A percentile compares a stretch with the other conserved stretches of the same genome.
Evolutionary conservation across 2,329 filamentous ascomycete genomes (phyloP).

Genomic region (Madurella fahalii): DNA sequence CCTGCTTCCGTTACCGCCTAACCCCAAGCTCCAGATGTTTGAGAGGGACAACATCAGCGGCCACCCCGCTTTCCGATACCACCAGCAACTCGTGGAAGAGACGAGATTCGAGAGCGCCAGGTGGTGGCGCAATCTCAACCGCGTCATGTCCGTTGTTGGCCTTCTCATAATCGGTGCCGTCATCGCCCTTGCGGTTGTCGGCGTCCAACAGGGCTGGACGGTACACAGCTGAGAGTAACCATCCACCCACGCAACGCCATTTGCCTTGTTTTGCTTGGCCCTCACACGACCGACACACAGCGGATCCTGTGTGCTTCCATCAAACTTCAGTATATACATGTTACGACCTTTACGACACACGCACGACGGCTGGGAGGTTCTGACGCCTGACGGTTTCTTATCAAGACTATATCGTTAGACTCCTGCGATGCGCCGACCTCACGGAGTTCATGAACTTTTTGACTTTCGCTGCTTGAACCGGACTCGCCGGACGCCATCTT

Average conservation of each 20-base stretch:
- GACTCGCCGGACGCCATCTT: neutral
- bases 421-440: neutral
- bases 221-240: neutral
- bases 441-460: neutral
- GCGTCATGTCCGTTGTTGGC: slow-evolving; percentile 54
- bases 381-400: neutral
- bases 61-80: slow-evolving; percentile 32
- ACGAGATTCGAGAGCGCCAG: slow-evolving; percentile 48
- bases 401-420: neutral
- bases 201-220: slow-evolving; percentile 48
- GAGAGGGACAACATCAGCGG: slow-evolving; percentile 40
- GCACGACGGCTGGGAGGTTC: slow-evolving; percentile 5
- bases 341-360: slow-evolving; percentile 10
- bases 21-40: slow-evolving; percentile 49
- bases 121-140: slow-evolving; percentile 59
- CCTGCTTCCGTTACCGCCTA: slow-evolving; percentile 65
- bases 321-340: neutral
- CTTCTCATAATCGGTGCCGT: slow-evolving; percentile 52
- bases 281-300: neutral
- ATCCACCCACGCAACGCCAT: slow-evolving; percentile 3
- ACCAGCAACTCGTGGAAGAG: slow-evolving; percentile 39
- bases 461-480: neutral
- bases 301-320: neutral
- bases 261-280: neutral
- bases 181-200: slow-evolving; percentile 48